These are phyloP conservation scores for Pulveroboletus sp. DNA, from an alignment of 768 basidiomycete species.

Conservation along the genomic window DNA sequence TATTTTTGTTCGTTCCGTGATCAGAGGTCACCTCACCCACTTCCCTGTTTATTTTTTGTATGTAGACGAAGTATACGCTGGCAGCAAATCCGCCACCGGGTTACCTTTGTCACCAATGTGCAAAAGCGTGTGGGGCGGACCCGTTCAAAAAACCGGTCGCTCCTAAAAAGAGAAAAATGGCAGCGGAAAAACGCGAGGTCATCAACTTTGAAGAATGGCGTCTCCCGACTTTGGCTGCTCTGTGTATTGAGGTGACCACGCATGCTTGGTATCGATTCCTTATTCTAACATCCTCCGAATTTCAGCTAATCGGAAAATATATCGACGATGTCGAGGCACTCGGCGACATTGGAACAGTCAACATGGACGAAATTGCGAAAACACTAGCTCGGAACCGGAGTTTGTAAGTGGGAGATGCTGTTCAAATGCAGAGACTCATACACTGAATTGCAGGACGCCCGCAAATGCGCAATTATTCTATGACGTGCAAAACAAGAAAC, in stretches of 20 bases:
- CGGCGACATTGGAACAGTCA: constrained; percentile 82
- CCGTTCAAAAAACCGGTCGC: constrained; percentile 78
- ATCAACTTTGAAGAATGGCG: constrained; percentile 64
- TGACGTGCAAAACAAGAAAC: constrained; percentile 55
- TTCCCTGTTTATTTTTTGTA: background rate
- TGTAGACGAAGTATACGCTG: constrained; percentile 82
- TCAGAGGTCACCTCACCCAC: background rate
- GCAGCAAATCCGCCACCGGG: constrained; percentile 66
- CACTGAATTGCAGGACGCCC: constrained; percentile 46
- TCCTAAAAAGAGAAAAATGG: constrained; percentile 57
- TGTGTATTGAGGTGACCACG: constrained; percentile 68
- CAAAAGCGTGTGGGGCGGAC: constrained; percentile 69
- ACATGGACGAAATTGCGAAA: constrained; percentile 79
- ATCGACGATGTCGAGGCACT: constrained; percentile 87
- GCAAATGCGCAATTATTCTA: constrained; percentile 87
- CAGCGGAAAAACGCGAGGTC: constrained; percentile 63
- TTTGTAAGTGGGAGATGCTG: constrained; percentile 50
- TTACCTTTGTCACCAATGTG: constrained; percentile 81
- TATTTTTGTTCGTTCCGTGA: background rate
- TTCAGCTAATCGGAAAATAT: constrained; percentile 73
- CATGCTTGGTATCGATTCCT: background rate
- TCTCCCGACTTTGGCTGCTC: constrained; percentile 64
- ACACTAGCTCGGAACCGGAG: constrained; percentile 76
- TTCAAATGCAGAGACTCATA: background rate
- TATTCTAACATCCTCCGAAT: background rate